These are phyloP conservation scores for Trichopus zeylanicus DNA, from an alignment of 116 monocot genomes.

Conservation along the genomic window DNA sequence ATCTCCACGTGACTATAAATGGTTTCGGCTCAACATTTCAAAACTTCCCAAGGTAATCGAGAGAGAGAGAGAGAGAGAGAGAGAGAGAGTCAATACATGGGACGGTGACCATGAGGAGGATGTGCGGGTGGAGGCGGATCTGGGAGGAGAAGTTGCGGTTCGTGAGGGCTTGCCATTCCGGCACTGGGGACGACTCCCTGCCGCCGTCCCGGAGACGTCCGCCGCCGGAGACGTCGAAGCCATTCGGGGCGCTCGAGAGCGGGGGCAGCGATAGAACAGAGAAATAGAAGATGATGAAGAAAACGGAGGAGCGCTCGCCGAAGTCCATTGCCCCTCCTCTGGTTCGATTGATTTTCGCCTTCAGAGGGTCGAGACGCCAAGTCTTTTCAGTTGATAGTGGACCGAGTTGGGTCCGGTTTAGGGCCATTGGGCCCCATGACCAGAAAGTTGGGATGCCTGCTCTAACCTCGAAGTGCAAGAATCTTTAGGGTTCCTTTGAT, in stretches of 20 bases:
- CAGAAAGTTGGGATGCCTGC: too few species aligned
- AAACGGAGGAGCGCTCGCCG: background rate
- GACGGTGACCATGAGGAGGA: conserved; percentile 74
- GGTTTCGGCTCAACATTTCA: too few species aligned
- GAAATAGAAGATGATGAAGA: background rate
- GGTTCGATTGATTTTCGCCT: background rate
- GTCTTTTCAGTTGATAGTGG: background rate
- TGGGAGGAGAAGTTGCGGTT: conserved; percentile 75
- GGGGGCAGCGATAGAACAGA: too few species aligned
- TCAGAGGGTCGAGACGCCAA: background rate
- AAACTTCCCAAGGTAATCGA: background rate
- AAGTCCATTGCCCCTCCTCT: background rate
- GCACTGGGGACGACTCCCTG: conserved; percentile 7
- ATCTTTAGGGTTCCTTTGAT: too few species aligned
- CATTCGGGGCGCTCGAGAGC: background rate
- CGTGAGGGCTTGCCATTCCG: conserved; percentile 51
- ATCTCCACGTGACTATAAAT: too few species aligned
- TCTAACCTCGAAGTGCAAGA: too few species aligned
- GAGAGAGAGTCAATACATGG: conserved; percentile 44
- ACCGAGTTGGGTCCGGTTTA: background rate
- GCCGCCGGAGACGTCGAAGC: background rate
- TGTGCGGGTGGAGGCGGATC: conserved; percentile 60
- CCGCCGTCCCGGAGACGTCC: background rate
- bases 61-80: background rate
- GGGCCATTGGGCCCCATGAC: too few species aligned